phyloP scores from a whole-genome alignment of 1,284 basidiomycete genomes.

The Ceratobasidium sp. region DNA sequence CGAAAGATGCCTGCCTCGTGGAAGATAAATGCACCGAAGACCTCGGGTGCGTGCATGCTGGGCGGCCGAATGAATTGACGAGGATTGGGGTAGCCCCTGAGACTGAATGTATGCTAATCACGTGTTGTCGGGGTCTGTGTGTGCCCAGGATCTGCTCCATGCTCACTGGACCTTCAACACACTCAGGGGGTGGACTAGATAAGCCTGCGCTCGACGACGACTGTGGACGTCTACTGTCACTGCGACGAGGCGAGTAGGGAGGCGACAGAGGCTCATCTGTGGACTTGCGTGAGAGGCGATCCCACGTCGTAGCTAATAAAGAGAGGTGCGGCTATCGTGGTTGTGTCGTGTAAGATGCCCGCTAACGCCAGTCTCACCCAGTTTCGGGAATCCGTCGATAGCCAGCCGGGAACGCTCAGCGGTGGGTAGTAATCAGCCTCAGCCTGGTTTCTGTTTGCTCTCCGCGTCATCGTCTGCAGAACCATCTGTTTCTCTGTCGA shows the following conservation, averaged over 20 bases:
- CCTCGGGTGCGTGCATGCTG: too few species aligned
- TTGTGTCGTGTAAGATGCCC: too few species aligned
- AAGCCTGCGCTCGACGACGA: neutral
- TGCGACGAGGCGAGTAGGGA: neutral
- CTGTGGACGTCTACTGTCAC: neutral
- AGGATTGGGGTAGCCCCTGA: constrained; percentile 10
- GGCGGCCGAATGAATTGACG: neutral
- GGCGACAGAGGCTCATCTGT: too few species aligned
- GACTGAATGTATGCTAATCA: constrained; percentile 30
- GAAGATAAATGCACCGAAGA: too few species aligned
- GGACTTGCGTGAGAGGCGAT: too few species aligned
- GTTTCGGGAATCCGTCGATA: too few species aligned
- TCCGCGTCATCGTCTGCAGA: too few species aligned
- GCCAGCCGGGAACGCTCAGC: too few species aligned
- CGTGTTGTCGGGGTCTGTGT: constrained; percentile 5
- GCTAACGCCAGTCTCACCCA: neutral
- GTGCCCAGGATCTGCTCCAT: neutral
- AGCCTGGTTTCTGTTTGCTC: neutral
- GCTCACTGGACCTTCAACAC: neutral
- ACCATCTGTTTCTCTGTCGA: too few species aligned
- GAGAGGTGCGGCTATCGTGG: neutral
- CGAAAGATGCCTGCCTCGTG: too few species aligned
- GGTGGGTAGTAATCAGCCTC: neutral
- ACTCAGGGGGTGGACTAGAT: neutral
- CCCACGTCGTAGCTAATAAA: too few species aligned